Evolutionary conservation across 495 filamentous ascomycete species (phyloP), one percentile per base, ranked within the genome.

Genomic region (Corynascus novoguineensis): DNA sequence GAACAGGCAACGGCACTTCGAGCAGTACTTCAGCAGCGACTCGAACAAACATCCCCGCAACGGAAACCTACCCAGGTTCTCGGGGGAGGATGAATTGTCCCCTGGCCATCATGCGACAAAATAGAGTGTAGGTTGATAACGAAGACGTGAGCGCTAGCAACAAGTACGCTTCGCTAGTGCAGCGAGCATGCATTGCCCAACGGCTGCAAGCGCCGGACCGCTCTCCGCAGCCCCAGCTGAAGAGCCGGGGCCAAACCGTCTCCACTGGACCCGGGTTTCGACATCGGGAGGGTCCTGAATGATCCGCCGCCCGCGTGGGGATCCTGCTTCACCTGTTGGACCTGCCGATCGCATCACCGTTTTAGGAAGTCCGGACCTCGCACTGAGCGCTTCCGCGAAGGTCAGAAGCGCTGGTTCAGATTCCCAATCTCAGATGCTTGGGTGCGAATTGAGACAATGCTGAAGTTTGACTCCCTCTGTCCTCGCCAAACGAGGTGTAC

Each of bases 341-440:
- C 42, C 35, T 42, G 41, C 42, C 46, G 54, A 50, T 55, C 64
- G 53, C 60, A 58, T 61, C 49, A 38, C 65, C 60, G 17, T 27
- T 63, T 61, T 63, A 46, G 63, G 63, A 32, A 65, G 38, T 55
- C 65, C 60, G 62, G 62, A 58, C 54, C 46, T 42, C 50, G 11
- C n/a, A 11, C 19, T 35, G 29, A 11, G 29, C 47, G 24, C 27
- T 42, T 41, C 50, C 34, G 11, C 14, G 50, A 31, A 28, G 12
- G 15, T 14, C 17, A 15, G 22, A 17, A 8, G 9, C 7, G 7
- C n/a, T 35, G 29, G n/a, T n/a, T 32, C 25, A 19, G 27, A 32
- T 14, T 3, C 10, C 31, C 25, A 38, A n/a, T 38, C 27, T 24
- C n/a, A 11, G 47, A 14, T 31, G 9, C n/a, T 50, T 8, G 46